Percentiles rank a stretch among this genome's conserved stretches.
Evolutionary conservation across 2,329 filamentous ascomycete species (phyloP).

Genomic region (Alternaria ethzedia): DNA sequence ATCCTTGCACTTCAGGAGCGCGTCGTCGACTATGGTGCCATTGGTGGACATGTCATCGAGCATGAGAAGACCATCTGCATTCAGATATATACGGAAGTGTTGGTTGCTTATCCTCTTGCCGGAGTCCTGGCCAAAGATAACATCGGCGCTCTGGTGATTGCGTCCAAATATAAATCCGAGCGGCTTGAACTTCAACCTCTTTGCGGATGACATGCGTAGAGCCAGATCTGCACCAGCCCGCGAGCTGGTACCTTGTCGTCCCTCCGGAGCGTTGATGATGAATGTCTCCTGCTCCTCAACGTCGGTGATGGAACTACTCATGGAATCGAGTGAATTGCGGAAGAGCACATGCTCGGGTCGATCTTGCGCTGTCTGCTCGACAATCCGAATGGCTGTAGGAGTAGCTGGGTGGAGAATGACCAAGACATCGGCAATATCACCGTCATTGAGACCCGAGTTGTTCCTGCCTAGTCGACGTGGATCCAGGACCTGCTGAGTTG

Average conservation of each 20-base stretch:
- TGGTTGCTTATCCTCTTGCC: constrained; percentile 83
- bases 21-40: constrained; percentile 83
- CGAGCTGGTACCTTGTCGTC: constrained; percentile 23
- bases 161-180: constrained; percentile 88
- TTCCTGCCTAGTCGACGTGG: constrained; percentile 79
- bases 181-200: constrained; percentile 65
- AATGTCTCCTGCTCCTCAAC: constrained; percentile 55
- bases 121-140: constrained; percentile 68
- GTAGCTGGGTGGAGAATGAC: constrained; percentile 86
- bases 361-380: constrained; percentile 61
- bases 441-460: constrained; percentile 80
- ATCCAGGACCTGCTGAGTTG: constrained; percentile 82
- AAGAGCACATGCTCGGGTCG: constrained; percentile 67
- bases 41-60: constrained; percentile 95
- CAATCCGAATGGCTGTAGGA: constrained; percentile 72
- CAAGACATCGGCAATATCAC: constrained; percentile 86
- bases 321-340: constrained; percentile 50
- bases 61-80: constrained; percentile 85
- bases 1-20: constrained; percentile 64
- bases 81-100: constrained; percentile 95
- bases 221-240: constrained; percentile 67
- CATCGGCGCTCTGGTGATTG: constrained; percentile 73
- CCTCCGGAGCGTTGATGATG: constrained; percentile 53
- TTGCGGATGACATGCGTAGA: constrained; percentile 74
- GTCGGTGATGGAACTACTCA: constrained; percentile 44